These are phyloP conservation scores for Daldinia bambusicola DNA, from an alignment of 495 filamentous ascomycete species.

Conservation along the genomic window DNA sequence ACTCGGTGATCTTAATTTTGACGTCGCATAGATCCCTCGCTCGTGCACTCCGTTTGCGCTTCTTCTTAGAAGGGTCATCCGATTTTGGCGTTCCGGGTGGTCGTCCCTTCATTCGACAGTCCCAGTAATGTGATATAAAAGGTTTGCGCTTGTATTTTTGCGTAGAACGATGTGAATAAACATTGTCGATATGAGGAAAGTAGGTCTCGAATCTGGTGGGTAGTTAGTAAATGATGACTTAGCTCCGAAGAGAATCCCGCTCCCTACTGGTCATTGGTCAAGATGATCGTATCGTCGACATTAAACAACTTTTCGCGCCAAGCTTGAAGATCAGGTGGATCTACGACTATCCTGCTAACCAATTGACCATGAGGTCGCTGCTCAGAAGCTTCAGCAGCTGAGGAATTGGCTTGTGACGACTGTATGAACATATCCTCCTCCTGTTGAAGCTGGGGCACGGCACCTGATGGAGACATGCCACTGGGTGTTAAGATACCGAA, in stretches of 20 bases:
- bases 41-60: constrained; percentile 80
- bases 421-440: constrained; percentile 45
- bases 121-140: constrained; percentile 88
- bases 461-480: constrained; percentile 51
- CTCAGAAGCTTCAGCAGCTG: constrained; percentile 48
- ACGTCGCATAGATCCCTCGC: constrained; percentile 87
- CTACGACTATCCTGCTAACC: constrained; percentile 66
- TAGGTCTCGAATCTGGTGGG: constrained; percentile 79
- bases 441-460: constrained; percentile 52
- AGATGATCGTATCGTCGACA: constrained; percentile 75
- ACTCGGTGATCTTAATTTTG: constrained; percentile 92
- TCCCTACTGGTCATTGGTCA: constrained; percentile 83
- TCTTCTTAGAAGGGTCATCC: constrained; percentile 87
- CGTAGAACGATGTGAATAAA: constrained; percentile 90
- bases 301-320: constrained; percentile 84
- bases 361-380: constrained; percentile 64
- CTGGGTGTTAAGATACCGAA: constrained; percentile 59
- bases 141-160: constrained; percentile 86
- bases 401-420: constrained; percentile 34
- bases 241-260: constrained; percentile 16
- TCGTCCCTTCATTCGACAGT: constrained; percentile 87
- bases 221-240: constrained; percentile 34
- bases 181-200: constrained; percentile 90
- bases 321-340: constrained; percentile 74
- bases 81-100: constrained; percentile 87